phyloP scores from a whole-genome alignment of 2,329 filamentous ascomycete species.

The Ophioceras dolichostomum region DNA sequence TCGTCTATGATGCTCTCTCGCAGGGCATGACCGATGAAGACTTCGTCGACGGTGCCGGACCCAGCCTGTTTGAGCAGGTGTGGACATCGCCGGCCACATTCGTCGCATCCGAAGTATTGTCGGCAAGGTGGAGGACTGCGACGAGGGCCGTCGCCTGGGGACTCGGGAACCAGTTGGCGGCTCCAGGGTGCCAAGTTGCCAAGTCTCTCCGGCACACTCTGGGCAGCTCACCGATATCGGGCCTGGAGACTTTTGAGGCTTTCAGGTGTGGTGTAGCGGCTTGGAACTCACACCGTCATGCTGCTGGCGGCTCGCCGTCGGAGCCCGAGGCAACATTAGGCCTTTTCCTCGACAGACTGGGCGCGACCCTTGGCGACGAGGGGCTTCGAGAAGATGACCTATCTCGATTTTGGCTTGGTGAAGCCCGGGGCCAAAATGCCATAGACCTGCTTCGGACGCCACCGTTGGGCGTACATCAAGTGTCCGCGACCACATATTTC shows the following conservation, averaged over 20 bases:
- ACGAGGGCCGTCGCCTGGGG: constrained; percentile 14
- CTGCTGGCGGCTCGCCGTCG: no score
- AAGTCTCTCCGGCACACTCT: constrained; percentile 10
- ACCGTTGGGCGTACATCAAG: not conserved
- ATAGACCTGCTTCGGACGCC: not conserved
- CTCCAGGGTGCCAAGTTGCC: not conserved
- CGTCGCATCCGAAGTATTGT: not conserved
- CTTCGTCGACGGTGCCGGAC: constrained; percentile 27
- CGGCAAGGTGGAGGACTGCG: constrained; percentile 12
- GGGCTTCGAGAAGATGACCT: not conserved
- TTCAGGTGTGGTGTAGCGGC: constrained; percentile 16
- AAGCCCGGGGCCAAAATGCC: not conserved
- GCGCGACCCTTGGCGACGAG: constrained; percentile 4
- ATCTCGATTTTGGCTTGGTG: not conserved
- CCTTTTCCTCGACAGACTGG: constrained; percentile 15
- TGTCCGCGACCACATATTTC: constrained; percentile 1
- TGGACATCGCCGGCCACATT: constrained; percentile 4
- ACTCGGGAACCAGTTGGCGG: constrained; percentile 2
- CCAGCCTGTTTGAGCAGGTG: constrained; percentile 23
- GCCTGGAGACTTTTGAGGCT: constrained; percentile 14
- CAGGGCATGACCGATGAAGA: constrained; percentile 27
- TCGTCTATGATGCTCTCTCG: constrained; percentile 29
- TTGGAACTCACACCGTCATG: constrained; percentile 17
- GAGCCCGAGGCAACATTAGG: no score
- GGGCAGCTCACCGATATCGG: constrained; percentile 8